These are phyloP conservation scores for Hansenula anomala DNA, from an alignment of 1,139 yeast genomes.

Conservation along the genomic window DNA sequence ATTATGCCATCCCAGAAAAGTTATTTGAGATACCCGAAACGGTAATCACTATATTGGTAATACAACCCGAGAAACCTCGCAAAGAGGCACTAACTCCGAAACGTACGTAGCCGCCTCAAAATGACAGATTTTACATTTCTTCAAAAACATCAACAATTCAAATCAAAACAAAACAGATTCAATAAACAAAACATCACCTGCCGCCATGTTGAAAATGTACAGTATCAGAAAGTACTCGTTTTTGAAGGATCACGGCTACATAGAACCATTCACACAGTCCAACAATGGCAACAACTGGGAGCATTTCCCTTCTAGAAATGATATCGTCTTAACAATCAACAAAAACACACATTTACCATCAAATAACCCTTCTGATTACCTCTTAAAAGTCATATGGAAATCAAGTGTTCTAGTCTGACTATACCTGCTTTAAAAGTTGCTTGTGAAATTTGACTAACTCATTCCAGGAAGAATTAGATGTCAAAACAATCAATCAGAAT, in stretches of 20 bases:
- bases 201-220: not conserved
- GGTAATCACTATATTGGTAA: too few species aligned
- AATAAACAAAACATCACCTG: too few species aligned
- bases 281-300: slow-evolving; percentile 15
- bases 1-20: too few species aligned
- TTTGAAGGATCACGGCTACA: slow-evolving; percentile 1
- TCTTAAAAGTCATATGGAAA: slow-evolving; percentile 15
- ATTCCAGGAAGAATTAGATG: slow-evolving; percentile 8
- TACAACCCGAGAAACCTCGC: too few species aligned
- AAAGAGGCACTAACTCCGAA: too few species aligned
- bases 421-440: not conserved
- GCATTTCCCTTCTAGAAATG: slow-evolving; percentile 20
- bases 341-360: too few species aligned
- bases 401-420: slow-evolving; percentile 11
- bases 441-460: not conserved
- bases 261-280: too few species aligned
- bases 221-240: slow-evolving; percentile 18
- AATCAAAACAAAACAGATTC: too few species aligned
- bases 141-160: too few species aligned
- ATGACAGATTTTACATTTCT: too few species aligned
- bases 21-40: too few species aligned
- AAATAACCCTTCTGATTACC: not conserved
- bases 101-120: too few species aligned
- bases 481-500: not conserved
- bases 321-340: slow-evolving; percentile 7